Evolutionary conservation across 2,329 filamentous ascomycete genomes (phyloP), one percentile per base, ranked within the genome.

Genomic region (Thermoascus crustaceus): DNA sequence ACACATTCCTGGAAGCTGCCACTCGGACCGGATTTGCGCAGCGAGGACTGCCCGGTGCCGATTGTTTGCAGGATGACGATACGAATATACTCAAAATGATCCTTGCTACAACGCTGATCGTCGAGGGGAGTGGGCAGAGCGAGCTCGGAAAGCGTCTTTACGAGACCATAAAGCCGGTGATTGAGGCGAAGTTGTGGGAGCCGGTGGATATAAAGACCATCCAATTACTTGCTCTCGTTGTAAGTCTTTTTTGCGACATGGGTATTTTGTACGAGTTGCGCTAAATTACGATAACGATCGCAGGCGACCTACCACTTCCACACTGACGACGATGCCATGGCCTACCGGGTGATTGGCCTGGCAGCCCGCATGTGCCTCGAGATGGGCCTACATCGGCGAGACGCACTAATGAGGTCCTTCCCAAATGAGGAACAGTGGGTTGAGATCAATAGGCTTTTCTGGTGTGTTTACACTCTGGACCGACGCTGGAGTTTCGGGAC

Each of bases 401-500:
- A 85, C 44, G 84, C 80, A 0, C 71, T 94, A 39, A 66, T 78
- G 35, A 76, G 74, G 39, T 68, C 71, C 11, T 85, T 89, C 30
- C 62, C 71, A 5, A 75, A 82, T 43, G 78, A 84, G 29, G 69
- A 77, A 26, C 82, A 87, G 42, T 74, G 84, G 32, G 68, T 71
- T 32, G 72, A 76, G 33, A 78, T 82, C 0, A 71, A 84, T 18
- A 76, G 80, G 32, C 75, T 85, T 9, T 94, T 93, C 58, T 95
- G 85, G 88, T 78, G 82, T 1, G 78, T 87, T 11, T 94, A 91
- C 52, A 80, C 87, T 3, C 68, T 94, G 24, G 88, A 94, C 55
- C 72, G 86, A 24, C 73, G 87, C 33, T 94, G 86, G 86, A 86
- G 82, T 44, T 85, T 94, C 48, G 84, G 82, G n/a, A 88, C 85